Conservation (phyloP, 1,139 yeast species). For the Kodamaea arcana region DNA sequence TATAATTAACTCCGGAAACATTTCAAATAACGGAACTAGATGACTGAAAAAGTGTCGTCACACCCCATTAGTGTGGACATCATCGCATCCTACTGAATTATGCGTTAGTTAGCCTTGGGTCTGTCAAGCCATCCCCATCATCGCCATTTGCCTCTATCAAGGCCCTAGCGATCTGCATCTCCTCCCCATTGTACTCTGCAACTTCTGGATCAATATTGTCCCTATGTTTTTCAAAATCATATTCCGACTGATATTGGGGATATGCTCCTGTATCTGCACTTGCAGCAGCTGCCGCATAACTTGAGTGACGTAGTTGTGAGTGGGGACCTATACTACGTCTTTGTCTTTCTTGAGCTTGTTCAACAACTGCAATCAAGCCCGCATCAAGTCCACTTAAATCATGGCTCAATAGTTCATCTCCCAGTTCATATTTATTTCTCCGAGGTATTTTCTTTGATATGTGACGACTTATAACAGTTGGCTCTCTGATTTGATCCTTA, state of each 20-base stretch:
- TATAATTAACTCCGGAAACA: too few species aligned
- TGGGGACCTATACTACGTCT: conserved; percentile 4
- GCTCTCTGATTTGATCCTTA: conserved; percentile 40
- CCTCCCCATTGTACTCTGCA: conserved; percentile 50
- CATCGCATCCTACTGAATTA: too few species aligned
- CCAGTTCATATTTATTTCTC: conserved; percentile 10
- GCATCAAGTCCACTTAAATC: conserved; percentile 46
- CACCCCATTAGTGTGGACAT: too few species aligned
- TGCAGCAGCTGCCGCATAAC: conserved; percentile 45
- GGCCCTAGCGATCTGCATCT: conserved; percentile 64
- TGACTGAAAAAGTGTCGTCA: too few species aligned
- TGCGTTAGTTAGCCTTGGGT: not conserved
- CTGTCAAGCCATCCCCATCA: conserved; percentile 7
- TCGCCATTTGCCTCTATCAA: conserved; percentile 58
- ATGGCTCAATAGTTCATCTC: conserved; percentile 24
- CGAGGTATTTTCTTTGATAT: conserved; percentile 22
- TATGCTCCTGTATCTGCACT: conserved; percentile 28
- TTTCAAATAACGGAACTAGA: too few species aligned
- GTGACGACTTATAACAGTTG: conserved; percentile 26
- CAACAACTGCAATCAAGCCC: conserved; percentile 64
- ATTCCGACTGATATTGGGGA: conserved; percentile 21
- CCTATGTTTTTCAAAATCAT: conserved; percentile 14
- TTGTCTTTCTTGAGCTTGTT: conserved; percentile 47
- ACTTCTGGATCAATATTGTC: conserved; percentile 54
- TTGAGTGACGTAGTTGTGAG: conserved; percentile 13